Base-by-base conservation (phyloP, 768 basidiomycete species). In the Kwoniella sp. region DNA sequence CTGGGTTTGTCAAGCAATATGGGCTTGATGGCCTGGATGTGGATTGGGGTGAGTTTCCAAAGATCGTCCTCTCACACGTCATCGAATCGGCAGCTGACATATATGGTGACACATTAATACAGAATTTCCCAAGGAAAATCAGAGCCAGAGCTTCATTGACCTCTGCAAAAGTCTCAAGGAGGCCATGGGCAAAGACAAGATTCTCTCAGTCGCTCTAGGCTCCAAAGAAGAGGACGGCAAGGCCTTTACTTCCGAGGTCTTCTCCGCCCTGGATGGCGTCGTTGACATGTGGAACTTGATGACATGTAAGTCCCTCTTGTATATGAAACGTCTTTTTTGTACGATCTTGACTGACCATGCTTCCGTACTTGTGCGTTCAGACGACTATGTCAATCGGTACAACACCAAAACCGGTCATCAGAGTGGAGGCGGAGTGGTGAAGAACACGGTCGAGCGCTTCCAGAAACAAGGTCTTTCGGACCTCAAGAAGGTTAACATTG, bases 261-360 rank as follows among this genome's bases (percentile, higher is more conserved):
- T 67, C 30, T 41, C 41, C 1, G 61, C 58, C 34, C 57, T 76
- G 4, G 69, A 74, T 26, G 41, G 55, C 9, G 50, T 55, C 2
- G 63, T 76, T 13, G 75, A 76, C 31, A 71, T 67, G 52, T 73
- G 65, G 65, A 74, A 72, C 37, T 2, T 74, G 17, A 76, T 76
- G 75, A 68, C 66, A 1, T 76, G 73, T 52, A 73, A 76, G 50
- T 64, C n/a, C 29, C 45, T 66, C 31, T 34, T 34, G 5, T 13
- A 34, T 13, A 5, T 5, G 34, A 11, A 3, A 4, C 41, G 41
- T 3, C 41, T 17, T 45, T 17, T 3, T 9, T 45, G 3, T 9
- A 9, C 8, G 17, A 9, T 3, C 4, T 3, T 3, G 15, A 45
- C 8, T 45, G 15, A 45, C 41, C 41, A 17, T 9, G 15, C 17